phyloP scores from a whole-genome alignment of 1,139 yeast species.

The Casaregolazyma lundiana region DNA sequence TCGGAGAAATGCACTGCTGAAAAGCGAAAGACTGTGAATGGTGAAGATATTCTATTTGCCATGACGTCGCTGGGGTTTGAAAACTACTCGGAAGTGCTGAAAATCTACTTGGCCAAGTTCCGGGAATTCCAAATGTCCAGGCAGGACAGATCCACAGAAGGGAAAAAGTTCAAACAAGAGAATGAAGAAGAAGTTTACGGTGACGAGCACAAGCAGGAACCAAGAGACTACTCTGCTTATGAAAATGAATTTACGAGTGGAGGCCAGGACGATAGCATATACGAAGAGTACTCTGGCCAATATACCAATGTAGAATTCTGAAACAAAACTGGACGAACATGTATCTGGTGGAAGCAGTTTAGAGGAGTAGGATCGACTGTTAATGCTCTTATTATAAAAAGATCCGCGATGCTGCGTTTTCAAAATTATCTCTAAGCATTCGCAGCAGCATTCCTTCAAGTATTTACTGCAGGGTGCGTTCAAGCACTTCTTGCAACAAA shows the following conservation, averaged over 20 bases:
- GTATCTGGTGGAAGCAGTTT: too few species aligned
- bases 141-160: constrained; percentile 18
- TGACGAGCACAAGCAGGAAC: constrained; percentile 8
- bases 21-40: constrained; percentile 65
- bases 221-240: constrained; percentile 7
- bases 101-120: constrained; percentile 64
- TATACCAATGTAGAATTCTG: constrained; percentile 23
- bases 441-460: too few species aligned
- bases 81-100: constrained; percentile 65
- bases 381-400: not conserved
- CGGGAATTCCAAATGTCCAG: constrained; percentile 39
- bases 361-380: too few species aligned
- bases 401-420: too few species aligned
- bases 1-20: constrained; percentile 64
- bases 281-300: constrained; percentile 28
- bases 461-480: too few species aligned
- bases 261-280: constrained; percentile 22
- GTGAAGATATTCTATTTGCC: constrained; percentile 64
- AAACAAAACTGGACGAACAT: not conserved
- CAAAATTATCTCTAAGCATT: not conserved
- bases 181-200: constrained; percentile 13
- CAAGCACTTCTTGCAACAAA: constrained; percentile 42
- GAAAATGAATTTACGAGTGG: constrained; percentile 14
- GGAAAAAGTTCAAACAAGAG: constrained; percentile 4
- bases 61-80: constrained; percentile 69